Evolutionary conservation across 768 basidiomycete species (phyloP), one percentile per base, ranked within the genome.

Genomic region (Mycena kentingensis): DNA sequence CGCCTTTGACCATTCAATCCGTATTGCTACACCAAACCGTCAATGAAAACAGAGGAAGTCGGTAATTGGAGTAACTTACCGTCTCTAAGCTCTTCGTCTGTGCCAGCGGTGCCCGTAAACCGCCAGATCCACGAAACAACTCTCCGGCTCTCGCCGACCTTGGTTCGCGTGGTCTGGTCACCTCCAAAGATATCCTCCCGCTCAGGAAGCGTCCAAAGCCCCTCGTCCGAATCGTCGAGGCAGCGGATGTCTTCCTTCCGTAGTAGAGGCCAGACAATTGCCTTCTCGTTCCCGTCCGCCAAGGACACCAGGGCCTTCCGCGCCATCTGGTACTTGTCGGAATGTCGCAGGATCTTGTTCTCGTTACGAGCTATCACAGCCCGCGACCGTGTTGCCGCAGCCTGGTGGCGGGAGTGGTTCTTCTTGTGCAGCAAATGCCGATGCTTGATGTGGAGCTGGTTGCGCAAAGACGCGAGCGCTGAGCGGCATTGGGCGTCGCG

Each of bases 1-100:
- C 12, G 55, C 46, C 34, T 54, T 46, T 8, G 32, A 46, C 36
- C 45, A 57, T 28, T 57, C 54, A 11, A 58, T 48, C 18, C n/a
- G 46, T 16, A 54, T 19, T 0, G 46, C 56, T 57, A 19, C 8
- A n/a, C n/a, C n/a, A n/a, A n/a, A n/a, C n/a, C n/a, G n/a, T n/a
- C n/a, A n/a, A n/a, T n/a, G n/a, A n/a, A n/a, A n/a, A n/a, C n/a
- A 18, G 18, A 7, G 18, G 36, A 37, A 7, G 15, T 26, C 8
- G 12, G 24, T 19, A 41, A 41, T 41, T 25, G 8, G 24, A 18
- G 10, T n/a, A n/a, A 18, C 38, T 8, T 41, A 13, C 36, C 7
- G 25, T 43, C 10, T 7, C 10, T 18, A 25, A 25, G 5, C 41
- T 43, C 41, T 18, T 24, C 41, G 19, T 21, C 41, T 8, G 13